Evolutionary conservation across 345 rosid genomes (phyloP).

Genomic region (Rhodamnia argentea): DNA sequence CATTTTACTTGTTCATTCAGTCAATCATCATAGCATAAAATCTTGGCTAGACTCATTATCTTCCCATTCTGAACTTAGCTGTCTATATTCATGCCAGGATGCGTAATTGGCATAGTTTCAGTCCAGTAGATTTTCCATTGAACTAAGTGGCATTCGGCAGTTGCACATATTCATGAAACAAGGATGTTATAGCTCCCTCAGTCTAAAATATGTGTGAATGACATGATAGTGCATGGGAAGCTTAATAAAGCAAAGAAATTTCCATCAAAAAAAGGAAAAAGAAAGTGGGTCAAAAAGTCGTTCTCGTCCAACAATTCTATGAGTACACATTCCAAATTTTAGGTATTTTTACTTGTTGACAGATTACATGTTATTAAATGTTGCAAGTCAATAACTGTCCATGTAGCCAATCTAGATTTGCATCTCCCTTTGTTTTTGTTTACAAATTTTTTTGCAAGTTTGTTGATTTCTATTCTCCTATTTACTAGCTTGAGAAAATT

Average conservation of each 20-base stretch:
- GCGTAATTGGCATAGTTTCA: not conserved
- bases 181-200: not conserved
- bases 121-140: not conserved
- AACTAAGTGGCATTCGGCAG: not conserved
- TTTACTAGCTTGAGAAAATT: constrained; percentile 54
- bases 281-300: not conserved
- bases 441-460: not conserved
- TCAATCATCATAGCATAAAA: not conserved
- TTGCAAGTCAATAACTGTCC: not conserved
- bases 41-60: not conserved
- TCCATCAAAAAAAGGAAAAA: not conserved
- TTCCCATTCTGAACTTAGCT: not conserved
- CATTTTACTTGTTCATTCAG: not conserved
- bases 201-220: not conserved
- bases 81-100: not conserved
- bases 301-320: not conserved
- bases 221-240: not conserved
- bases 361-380: not conserved
- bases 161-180: not conserved
- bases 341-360: not conserved
- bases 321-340: not conserved
- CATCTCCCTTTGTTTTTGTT: not conserved
- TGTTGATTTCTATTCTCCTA: constrained; percentile 6
- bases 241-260: not conserved
- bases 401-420: not conserved